Base-by-base conservation (phyloP, 768 basidiomycete species). In the Mycena amicta region DNA sequence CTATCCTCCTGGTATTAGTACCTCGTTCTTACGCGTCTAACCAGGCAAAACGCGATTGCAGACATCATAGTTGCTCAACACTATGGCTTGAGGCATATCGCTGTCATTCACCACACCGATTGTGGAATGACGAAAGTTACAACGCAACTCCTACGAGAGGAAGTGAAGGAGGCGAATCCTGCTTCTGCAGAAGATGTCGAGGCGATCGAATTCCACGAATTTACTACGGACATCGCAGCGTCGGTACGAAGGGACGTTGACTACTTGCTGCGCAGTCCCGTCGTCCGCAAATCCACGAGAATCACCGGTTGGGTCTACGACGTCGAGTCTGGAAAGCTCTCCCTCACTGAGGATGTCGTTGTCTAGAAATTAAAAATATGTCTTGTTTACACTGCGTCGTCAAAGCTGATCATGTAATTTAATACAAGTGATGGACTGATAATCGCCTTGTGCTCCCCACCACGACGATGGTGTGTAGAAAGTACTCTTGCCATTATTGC, bases 111-210 rank as follows among this genome's bases (percentile, higher is more conserved):
- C 65, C 83, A 85, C 68, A 83, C 80, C 4, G 80, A 76, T 55
- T 83, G 83, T 59, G 83, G 83, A 27, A 81, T 84, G 82, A 66
- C 79, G 51, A 78, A 75, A 4, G 80, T 83, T 71, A 72, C 67
- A 8, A 73, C 74, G 6, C 66, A 70, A 0, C 53, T 73, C 37
- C 65, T 83, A 33, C 78, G 74, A 51, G 62, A 66, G 25, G 64
- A 73, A 25, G 71, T 82, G 57, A 75, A 74, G 60, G 68, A 69
- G 27, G 66, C 46, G 67, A 47, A 71, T 69, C 53, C 39, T 18
- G 70, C 69, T 4, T 53, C 66, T 26, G 60, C 63, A 16, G 33
- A 56, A 8, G 66, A 66, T 2, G 72, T 80, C 23, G 75, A 80
- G 51, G 33, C 68, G 5, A 75, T 80, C 41, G 73, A 79, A 29